A percentile compares a stretch with the other conserved stretches of the same genome.
These are phyloP conservation scores for Chytriomyces sp. DNA, from an alignment of 192 early-diverging fungal genomes.

Conservation along the genomic window DNA sequence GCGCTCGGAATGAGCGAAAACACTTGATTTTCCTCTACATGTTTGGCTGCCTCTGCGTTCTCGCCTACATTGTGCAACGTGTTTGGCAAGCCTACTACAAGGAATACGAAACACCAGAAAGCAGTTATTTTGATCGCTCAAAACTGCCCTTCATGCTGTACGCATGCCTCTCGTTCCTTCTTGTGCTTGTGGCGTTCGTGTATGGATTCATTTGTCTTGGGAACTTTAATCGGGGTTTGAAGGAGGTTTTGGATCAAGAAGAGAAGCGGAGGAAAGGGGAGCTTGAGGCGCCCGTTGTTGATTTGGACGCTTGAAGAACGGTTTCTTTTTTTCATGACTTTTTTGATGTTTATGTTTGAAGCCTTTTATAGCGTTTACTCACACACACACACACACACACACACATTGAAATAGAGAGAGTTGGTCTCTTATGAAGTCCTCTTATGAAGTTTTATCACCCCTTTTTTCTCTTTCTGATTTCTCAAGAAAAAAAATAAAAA, in stretches of 20 bases:
- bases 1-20: conserved; percentile 8
- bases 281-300: background rate
- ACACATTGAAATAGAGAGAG: too few relatives aligned
- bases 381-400: too few relatives aligned
- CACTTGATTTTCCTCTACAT: conserved; percentile 1
- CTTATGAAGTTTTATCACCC: too few relatives aligned
- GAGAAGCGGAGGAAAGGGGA: conserved; percentile 14
- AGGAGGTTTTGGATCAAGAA: conserved; percentile 18
- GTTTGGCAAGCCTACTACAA: conserved; percentile 15
- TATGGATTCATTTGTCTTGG: conserved; percentile 1
- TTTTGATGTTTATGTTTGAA: too few relatives aligned
- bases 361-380: too few relatives aligned
- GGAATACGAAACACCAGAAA: background rate
- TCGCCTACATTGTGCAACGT: conserved; percentile 24
- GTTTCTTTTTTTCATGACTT: too few relatives aligned
- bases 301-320: conserved; percentile 8
- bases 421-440: too few relatives aligned
- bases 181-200: conserved; percentile 10
- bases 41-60: conserved; percentile 3
- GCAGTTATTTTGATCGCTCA: conserved; percentile 4
- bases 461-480: too few relatives aligned
- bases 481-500: too few relatives aligned
- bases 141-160: conserved; percentile 26
- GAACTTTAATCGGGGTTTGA: conserved; percentile 7
- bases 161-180: background rate